phyloP scores from a whole-genome alignment of 106 monocot genomes.

The Allium sativum region DNA sequence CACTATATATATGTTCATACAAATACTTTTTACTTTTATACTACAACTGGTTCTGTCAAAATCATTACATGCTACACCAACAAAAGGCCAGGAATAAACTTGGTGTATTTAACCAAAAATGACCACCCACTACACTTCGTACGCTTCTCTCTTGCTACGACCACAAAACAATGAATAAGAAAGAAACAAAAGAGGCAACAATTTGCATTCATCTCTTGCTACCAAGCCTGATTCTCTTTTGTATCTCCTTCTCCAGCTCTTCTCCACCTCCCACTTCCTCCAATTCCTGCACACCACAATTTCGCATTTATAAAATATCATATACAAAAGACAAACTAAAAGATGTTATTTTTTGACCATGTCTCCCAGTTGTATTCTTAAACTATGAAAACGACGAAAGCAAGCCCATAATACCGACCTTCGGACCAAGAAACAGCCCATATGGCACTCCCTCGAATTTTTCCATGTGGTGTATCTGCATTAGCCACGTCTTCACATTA shows the following conservation, averaged over 20 bases:
- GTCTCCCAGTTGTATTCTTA: not conserved
- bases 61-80: too few relatives aligned
- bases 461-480: slow-evolving; percentile 84
- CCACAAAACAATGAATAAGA: too few relatives aligned
- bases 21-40: too few relatives aligned
- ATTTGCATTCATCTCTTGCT: not conserved
- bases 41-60: too few relatives aligned
- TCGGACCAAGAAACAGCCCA: slow-evolving; percentile 84
- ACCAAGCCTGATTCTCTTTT: slow-evolving; percentile 29
- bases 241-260: slow-evolving; percentile 77
- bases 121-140: too few relatives aligned
- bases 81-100: too few relatives aligned
- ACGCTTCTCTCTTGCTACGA: too few relatives aligned
- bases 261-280: slow-evolving; percentile 83
- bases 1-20: too few relatives aligned
- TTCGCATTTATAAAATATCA: not conserved
- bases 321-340: not conserved
- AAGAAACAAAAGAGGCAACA: too few relatives aligned
- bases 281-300: slow-evolving; percentile 50
- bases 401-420: slow-evolving; percentile 25
- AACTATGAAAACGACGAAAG: not conserved
- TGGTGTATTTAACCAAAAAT: too few relatives aligned
- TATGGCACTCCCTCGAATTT: slow-evolving; percentile 86
- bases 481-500: not conserved
- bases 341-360: not conserved